Evolutionary conservation across 164 flowering plant genomes (phyloP).

Genomic region (Vitis labrusca): DNA sequence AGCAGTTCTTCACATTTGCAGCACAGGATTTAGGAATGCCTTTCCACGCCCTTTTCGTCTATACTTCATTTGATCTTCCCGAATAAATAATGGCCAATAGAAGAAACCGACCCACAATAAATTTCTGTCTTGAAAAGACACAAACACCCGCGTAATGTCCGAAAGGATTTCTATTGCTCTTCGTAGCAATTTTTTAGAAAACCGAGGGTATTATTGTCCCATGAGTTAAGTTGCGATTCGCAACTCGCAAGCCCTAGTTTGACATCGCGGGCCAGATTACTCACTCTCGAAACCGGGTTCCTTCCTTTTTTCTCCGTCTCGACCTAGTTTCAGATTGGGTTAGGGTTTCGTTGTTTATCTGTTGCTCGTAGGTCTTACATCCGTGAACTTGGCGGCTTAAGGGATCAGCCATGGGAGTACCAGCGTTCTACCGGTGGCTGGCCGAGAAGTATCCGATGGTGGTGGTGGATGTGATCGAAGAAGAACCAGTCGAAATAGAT

Average conservation of each 20-base stretch:
- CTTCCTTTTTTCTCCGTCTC: too few species aligned
- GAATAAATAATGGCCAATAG: background rate
- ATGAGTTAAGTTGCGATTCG: background rate
- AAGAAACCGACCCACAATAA: background rate
- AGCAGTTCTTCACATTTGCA: too few species aligned
- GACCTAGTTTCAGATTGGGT: background rate
- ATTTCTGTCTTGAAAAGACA: background rate
- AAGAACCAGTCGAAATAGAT: conserved; percentile 76
- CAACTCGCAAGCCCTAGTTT: conserved; percentile 9
- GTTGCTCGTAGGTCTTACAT: background rate
- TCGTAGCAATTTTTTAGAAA: too few species aligned
- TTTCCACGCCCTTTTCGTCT: too few species aligned
- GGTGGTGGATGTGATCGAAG: conserved; percentile 77
- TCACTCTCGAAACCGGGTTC: too few species aligned
- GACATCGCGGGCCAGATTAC: background rate
- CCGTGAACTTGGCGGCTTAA: conserved; percentile 9
- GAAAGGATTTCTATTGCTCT: too few species aligned
- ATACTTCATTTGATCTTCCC: too few species aligned
- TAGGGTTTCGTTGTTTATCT: conserved; percentile 4
- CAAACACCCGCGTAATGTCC: background rate
- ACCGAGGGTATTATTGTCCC: conserved; percentile 8
- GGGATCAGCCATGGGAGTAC: conserved; percentile 74
- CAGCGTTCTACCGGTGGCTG: conserved; percentile 90
- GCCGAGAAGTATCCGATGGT: conserved; percentile 91
- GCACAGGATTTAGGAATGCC: too few species aligned